Conservation (phyloP, 192 early-diverging fungal species). For the Irineochytrium annulatum region DNA sequence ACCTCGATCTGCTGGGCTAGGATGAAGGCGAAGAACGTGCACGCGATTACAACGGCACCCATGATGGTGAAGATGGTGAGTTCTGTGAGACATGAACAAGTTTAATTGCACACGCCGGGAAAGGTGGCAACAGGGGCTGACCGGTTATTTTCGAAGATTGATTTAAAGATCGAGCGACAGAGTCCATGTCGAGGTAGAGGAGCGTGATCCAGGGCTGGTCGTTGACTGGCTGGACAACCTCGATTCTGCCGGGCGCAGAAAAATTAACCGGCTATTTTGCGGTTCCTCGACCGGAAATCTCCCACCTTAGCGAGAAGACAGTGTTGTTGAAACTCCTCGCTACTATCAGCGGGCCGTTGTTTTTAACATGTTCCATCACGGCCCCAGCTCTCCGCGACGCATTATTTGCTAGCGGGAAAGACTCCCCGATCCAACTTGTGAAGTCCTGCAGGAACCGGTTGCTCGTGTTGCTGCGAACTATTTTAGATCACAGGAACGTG, state of each 20-base stretch:
- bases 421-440: no score
- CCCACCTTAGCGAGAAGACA: neutral
- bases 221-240: neutral
- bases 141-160: neutral
- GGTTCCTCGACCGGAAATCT: no score
- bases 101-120: no score
- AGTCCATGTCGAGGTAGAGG: neutral
- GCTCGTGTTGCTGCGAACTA: no score
- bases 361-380: neutral
- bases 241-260: no score
- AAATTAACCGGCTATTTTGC: no score
- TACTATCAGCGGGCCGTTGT: neutral
- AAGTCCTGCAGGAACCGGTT: no score
- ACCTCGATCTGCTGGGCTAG: constrained; percentile 7
- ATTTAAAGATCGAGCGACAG: neutral
- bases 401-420: no score
- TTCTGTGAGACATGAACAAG: no score
- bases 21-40: constrained; percentile 1
- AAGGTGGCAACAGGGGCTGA: no score
- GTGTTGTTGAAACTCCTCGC: neutral
- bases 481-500: no score
- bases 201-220: neutral
- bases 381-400: no score
- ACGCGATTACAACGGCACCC: neutral
- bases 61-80: constrained; percentile 17